A percentile compares a stretch with the other conserved stretches of the same genome.
Conservation (phyloP, 2,329 filamentous ascomycete species). For the Hypocreales sp. region DNA sequence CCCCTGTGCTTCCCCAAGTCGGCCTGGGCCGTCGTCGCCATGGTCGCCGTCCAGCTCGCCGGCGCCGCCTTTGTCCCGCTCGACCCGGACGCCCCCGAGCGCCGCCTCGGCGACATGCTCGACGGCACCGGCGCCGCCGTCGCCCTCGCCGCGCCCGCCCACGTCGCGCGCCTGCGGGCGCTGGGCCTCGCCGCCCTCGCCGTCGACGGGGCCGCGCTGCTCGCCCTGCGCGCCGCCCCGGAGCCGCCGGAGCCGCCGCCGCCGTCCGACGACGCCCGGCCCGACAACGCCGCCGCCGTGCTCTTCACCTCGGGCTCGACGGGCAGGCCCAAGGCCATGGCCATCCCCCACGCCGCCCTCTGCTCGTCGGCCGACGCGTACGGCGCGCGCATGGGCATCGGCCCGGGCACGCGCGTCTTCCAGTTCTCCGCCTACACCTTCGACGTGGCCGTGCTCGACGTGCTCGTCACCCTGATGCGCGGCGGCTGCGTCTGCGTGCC, state of each 20-base stretch:
- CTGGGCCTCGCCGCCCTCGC: neutral
- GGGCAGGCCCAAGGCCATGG: neutral
- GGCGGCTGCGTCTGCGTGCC: conserved; percentile 4
- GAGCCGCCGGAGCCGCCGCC: neutral
- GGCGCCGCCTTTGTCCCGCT: conserved; percentile 5
- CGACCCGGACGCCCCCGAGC: conserved; percentile 3
- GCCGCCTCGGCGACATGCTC: neutral
- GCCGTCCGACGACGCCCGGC: neutral
- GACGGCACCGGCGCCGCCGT: neutral
- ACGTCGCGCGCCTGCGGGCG: too few species aligned
- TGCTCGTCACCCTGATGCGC: neutral
- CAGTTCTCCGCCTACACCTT: neutral
- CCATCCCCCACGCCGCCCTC: neutral
- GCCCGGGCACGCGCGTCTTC: neutral
- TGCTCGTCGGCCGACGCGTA: neutral
- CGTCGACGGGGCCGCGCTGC: too few species aligned
- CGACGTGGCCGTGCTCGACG: neutral
- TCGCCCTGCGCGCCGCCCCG: neutral
- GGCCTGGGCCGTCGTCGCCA: conserved; percentile 5
- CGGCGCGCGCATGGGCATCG: neutral
- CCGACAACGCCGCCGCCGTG: neutral
- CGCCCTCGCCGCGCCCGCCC: too few species aligned
- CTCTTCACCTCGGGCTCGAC: neutral
- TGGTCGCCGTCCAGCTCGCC: conserved; percentile 3
- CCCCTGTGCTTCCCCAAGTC: conserved; percentile 6